A percentile compares a stretch with the other conserved stretches of the same genome.
phyloP scores from a whole-genome alignment of 306 rosid genomes.

The Dalbergia oliveri region DNA sequence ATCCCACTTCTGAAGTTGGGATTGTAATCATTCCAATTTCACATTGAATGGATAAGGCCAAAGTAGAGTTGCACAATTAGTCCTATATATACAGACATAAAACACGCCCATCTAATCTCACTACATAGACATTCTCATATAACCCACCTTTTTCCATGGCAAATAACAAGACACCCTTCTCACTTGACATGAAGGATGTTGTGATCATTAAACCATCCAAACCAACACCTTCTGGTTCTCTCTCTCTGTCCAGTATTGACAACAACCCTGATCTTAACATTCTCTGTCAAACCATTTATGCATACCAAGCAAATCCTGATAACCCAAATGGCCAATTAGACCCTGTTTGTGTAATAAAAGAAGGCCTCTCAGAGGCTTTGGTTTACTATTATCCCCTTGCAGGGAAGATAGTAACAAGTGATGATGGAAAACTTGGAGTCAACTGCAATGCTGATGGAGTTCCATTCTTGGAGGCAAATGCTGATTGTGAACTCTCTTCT shows the following conservation, averaged over 20 bases:
- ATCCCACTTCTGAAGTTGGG: constrained; percentile 45
- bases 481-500: constrained; percentile 57
- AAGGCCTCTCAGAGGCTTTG: constrained; percentile 58
- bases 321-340: constrained; percentile 38
- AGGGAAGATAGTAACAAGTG: constrained; percentile 46
- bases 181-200: constrained; percentile 40
- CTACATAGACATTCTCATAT: neutral
- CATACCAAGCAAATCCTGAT: constrained; percentile 43
- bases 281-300: constrained; percentile 50
- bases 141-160: constrained; percentile 34
- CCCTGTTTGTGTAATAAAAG: constrained; percentile 49
- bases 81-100: constrained; percentile 36
- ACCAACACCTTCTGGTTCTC: constrained; percentile 49
- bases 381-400: constrained; percentile 62
- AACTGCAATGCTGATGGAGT: constrained; percentile 61
- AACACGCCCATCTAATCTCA: constrained; percentile 14
- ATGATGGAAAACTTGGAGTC: constrained; percentile 54
- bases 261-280: constrained; percentile 40
- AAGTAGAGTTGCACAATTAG: constrained; percentile 1
- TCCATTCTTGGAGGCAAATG: constrained; percentile 59
- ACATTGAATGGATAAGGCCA: constrained; percentile 36
- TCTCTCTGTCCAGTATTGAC: constrained; percentile 56
- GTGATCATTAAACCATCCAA: constrained; percentile 53
- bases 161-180: constrained; percentile 32
- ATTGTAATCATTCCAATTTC: constrained; percentile 45